Conservation (phyloP, 257 asterid species). For the Plectranthus barbatus region DNA sequence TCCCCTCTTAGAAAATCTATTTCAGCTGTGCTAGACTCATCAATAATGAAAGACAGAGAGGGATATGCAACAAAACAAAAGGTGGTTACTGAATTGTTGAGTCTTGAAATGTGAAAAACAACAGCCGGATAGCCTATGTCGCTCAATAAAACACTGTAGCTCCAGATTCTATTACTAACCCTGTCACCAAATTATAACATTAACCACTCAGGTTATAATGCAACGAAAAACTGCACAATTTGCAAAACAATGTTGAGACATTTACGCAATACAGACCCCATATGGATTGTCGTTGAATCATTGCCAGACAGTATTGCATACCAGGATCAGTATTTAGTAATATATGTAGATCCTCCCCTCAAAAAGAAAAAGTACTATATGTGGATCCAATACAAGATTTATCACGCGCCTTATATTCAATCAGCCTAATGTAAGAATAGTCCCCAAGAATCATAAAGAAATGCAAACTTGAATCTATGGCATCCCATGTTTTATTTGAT, state of each 20-base stretch:
- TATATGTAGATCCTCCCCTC: background rate
- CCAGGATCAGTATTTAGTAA: background rate
- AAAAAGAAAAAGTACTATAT: too few relatives aligned
- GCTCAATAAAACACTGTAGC: background rate
- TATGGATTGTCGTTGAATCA: background rate
- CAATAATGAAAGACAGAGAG: background rate
- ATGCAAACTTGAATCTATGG: slow-evolving; percentile 7
- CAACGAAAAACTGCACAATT: background rate
- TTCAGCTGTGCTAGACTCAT: background rate
- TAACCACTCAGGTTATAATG: background rate
- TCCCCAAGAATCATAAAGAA: background rate
- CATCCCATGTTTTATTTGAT: background rate
- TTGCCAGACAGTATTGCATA: background rate
- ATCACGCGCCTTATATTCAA: background rate
- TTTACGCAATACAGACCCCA: background rate
- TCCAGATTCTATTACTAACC: background rate
- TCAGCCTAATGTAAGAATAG: background rate
- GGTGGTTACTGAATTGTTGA: background rate
- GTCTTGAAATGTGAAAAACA: background rate
- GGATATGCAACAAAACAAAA: background rate
- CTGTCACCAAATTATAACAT: background rate
- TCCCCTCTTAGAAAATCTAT: background rate
- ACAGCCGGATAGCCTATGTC: background rate
- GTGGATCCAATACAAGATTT: slow-evolving; percentile 3
- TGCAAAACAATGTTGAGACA: background rate